Evolutionary conservation across 306 rosid species (phyloP), one percentile per base, ranked within the genome.

Genomic region (Abrus pulchellus): DNA sequence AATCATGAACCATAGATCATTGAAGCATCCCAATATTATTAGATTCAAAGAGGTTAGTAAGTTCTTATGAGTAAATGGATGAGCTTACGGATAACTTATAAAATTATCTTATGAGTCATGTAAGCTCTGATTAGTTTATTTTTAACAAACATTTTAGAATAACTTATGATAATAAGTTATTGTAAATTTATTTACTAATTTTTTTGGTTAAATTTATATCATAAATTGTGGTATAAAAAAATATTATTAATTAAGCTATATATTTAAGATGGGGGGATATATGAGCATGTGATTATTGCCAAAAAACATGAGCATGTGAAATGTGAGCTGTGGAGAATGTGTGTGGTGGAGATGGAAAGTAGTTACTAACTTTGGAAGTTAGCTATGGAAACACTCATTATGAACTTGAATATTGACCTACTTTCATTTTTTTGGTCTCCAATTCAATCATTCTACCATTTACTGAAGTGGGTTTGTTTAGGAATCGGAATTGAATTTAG

Each of bases 1-100:
- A 74, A 93, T 93, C 88, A 86, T 93, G 97, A 93, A 93, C 84
- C 98, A 93, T 57, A 88, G 97, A 83, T 93, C 98, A 52, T 71
- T 93, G 85, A 90, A 93, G 90, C 97, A 93, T 83, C 91, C 97
- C 27, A 91, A 93, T 87, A 91, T 91, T 62, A 80, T 90, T 76
- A 88, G 90, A 69, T 93, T 93, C 89, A 93, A 93, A 86, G 97
- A 91, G 98, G 94, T 87, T 10, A 62, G 86, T 83, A 1, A 12
- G 20, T 20, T 20, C 20, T 20, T 20, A 20, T 20, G 20, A 20
- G 20, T 20, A 20, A 20, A 20, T 0, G 20, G 20, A 0, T 20
- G 20, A 20, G 20, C 20, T 20, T 20, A 20, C 20, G 20, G 20
- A 20, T 20, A 20, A 20, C 20, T 20, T 20, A 20, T 20, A 20